phyloP scores from a whole-genome alignment of 345 rosid species.

The Linum tenue region DNA sequence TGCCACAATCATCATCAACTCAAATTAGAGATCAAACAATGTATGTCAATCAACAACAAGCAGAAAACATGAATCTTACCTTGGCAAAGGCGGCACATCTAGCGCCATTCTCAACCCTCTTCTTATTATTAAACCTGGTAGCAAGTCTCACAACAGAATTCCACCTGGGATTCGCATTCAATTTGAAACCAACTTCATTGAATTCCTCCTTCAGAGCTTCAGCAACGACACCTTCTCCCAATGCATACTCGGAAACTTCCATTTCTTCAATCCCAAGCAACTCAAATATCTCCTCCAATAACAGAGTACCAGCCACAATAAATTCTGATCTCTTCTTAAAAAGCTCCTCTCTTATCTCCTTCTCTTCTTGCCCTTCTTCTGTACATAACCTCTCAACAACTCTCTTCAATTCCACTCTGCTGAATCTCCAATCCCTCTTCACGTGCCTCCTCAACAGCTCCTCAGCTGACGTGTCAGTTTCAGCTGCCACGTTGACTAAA shows the following conservation, averaged over 20 bases:
- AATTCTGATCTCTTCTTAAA: conserved; percentile 60
- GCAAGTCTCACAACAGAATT: conserved; percentile 42
- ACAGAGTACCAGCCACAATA: conserved; percentile 55
- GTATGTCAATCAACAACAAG: background rate
- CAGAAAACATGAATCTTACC: conserved; percentile 24
- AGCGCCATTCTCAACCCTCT: conserved; percentile 39
- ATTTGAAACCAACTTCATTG: conserved; percentile 26
- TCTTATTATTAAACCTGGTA: conserved; percentile 37
- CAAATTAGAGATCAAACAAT: background rate
- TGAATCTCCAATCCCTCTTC: conserved; percentile 55
- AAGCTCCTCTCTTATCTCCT: conserved; percentile 36
- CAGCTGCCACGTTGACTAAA: background rate
- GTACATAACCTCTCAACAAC: conserved; percentile 42
- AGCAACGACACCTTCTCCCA: conserved; percentile 61
- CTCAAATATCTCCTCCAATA: conserved; percentile 60
- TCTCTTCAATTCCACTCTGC: conserved; percentile 30
- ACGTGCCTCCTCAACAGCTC: conserved; percentile 21
- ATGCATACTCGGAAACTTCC: conserved; percentile 60
- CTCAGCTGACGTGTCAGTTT: conserved; percentile 3
- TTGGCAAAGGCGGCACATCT: conserved; percentile 47
- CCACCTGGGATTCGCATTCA: conserved; percentile 57
- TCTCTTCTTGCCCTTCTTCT: conserved; percentile 39
- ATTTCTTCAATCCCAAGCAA: conserved; percentile 48
- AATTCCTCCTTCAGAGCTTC: conserved; percentile 38
- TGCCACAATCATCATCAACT: conserved; percentile 21